These are phyloP conservation scores for Aspergillus intermedius DNA, from an alignment of 2,329 filamentous ascomycete genomes.

Conservation along the genomic window DNA sequence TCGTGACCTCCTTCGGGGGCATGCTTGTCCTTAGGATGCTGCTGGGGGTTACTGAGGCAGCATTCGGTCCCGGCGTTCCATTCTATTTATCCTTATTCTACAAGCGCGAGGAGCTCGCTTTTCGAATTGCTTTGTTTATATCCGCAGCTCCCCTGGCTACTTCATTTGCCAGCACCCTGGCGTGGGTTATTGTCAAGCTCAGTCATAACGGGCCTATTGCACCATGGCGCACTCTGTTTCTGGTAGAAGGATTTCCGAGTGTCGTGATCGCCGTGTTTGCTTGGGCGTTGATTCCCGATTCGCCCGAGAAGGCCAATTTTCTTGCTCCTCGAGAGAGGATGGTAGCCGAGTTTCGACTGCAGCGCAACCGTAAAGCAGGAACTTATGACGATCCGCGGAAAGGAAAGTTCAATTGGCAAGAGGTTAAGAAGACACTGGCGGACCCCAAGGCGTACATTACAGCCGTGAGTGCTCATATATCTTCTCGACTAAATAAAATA, in stretches of 20 bases:
- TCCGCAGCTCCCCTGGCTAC: constrained; percentile 61
- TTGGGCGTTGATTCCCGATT: constrained; percentile 71
- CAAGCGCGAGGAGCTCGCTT: constrained; percentile 65
- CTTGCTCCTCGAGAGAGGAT: constrained; percentile 59
- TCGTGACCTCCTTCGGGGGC: constrained; percentile 57
- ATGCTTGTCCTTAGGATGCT: constrained; percentile 41
- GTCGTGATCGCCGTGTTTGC: constrained; percentile 67
- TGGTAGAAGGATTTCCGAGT: constrained; percentile 79
- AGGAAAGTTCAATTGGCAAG: constrained; percentile 46
- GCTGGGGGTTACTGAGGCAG: constrained; percentile 55
- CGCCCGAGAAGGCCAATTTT: constrained; percentile 59
- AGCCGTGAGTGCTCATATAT: constrained; percentile 40
- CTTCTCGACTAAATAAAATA: background rate
- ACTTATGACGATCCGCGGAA: constrained; percentile 22
- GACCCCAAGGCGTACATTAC: constrained; percentile 70
- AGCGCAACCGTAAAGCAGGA: constrained; percentile 40
- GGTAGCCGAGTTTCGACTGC: constrained; percentile 64
- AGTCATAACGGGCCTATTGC: constrained; percentile 62
- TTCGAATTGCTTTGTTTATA: constrained; percentile 79
- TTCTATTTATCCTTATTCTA: constrained; percentile 62
- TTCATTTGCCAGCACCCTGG: constrained; percentile 68
- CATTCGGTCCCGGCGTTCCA: constrained; percentile 57
- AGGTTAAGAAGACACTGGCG: constrained; percentile 53
- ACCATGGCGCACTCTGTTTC: constrained; percentile 77
- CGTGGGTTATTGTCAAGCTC: constrained; percentile 66